Conservation (phyloP, 164 flowering plant species). For the Liriodendron chinense region DNA sequence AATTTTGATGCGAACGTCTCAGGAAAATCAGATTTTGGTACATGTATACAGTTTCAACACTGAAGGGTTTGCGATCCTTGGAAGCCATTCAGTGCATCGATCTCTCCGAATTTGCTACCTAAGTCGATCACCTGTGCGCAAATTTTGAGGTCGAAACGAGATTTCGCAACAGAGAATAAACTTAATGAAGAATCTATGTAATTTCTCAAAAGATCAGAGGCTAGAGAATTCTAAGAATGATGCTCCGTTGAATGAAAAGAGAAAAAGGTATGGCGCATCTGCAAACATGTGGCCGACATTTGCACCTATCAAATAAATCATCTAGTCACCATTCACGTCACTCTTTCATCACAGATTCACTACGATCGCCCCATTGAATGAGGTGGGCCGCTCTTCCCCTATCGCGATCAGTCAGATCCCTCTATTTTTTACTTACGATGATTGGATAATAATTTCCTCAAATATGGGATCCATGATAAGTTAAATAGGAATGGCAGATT, state of each 20-base stretch:
- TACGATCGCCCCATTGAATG: neutral
- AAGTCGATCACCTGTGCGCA: neutral
- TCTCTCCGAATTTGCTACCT: neutral
- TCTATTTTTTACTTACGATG: neutral
- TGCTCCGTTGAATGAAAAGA: slow-evolving; percentile 20
- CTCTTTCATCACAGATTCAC: neutral
- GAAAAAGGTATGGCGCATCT: slow-evolving; percentile 47
- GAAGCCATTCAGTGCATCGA: neutral
- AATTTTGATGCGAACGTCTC: neutral
- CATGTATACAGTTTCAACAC: neutral
- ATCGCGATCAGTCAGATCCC: neutral
- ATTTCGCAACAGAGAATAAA: slow-evolving; percentile 21
- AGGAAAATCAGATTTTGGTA: neutral
- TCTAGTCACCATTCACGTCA: neutral
- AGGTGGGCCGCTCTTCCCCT: neutral
- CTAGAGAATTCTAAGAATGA: slow-evolving; percentile 41
- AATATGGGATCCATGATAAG: neutral
- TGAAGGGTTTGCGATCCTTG: slow-evolving; percentile 1
- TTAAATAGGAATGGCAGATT: neutral
- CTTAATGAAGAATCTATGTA: slow-evolving; percentile 6
- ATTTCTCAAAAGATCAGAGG: slow-evolving; percentile 37
- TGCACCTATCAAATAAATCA: slow-evolving; percentile 33
- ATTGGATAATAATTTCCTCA: neutral
- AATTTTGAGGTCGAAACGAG: neutral
- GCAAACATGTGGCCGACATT: slow-evolving; percentile 42